These are phyloP conservation scores for Rhodosorus marinus DNA, from an alignment of 23 red algal species.

Conservation along the genomic window DNA sequence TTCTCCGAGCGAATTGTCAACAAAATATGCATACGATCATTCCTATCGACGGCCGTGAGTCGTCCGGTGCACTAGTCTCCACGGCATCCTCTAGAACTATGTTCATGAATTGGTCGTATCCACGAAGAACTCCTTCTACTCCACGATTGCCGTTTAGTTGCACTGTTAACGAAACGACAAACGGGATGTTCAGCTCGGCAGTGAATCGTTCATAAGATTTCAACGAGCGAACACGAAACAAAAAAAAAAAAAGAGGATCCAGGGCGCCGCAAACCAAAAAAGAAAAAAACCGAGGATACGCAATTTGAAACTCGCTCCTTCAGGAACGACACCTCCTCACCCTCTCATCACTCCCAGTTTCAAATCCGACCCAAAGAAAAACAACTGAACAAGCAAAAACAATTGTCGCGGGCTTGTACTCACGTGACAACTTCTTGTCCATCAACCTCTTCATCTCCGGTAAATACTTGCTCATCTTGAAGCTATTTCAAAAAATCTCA, in stretches of 20 bases:
- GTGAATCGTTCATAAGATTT: background rate
- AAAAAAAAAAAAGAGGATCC: background rate
- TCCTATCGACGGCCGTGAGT: background rate
- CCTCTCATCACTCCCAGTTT: no score
- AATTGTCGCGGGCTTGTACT: no score
- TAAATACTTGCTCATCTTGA: background rate
- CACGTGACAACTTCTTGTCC: background rate
- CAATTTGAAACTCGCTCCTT: background rate
- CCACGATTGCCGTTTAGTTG: constrained; percentile 48
- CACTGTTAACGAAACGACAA: no score
- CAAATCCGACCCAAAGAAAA: no score
- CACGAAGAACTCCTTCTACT: constrained; percentile 54
- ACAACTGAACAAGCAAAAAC: no score
- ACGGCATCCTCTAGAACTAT: constrained; percentile 51
- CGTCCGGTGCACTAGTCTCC: background rate
- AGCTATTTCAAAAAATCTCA: no score
- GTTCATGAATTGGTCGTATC: constrained; percentile 94
- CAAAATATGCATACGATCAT: no score
- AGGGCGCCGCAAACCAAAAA: background rate
- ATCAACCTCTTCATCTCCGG: background rate
- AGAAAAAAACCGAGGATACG: background rate
- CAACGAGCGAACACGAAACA: background rate
- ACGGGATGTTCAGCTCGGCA: constrained; percentile 6
- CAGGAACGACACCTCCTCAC: no score
- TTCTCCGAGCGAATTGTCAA: no score